Evolutionary conservation across 441 rosid species (phyloP).

Genomic region (Biscutella auriculata): DNA sequence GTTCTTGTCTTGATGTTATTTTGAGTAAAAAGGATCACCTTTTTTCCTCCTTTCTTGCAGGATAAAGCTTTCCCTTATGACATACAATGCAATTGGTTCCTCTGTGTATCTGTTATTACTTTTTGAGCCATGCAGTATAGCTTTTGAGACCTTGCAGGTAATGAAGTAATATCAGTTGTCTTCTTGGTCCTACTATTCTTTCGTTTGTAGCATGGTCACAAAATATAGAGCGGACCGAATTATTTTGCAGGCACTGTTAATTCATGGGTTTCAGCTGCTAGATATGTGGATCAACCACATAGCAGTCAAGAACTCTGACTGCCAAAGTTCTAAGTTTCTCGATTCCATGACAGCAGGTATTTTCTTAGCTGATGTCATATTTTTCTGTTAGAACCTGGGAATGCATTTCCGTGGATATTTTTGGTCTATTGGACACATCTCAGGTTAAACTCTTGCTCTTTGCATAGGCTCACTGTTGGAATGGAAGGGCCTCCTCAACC

Average conservation of each 20-base stretch:
- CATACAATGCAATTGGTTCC: constrained; percentile 48
- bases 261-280: constrained; percentile 93
- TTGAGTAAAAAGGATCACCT: neutral
- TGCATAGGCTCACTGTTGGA: constrained; percentile 75
- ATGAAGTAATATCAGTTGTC: neutral
- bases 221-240: neutral
- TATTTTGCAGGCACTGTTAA: constrained; percentile 62
- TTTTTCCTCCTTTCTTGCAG: constrained; percentile 34
- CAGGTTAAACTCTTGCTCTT: neutral
- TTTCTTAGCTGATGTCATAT: constrained; percentile 2
- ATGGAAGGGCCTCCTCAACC: constrained; percentile 87
- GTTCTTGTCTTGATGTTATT: neutral
- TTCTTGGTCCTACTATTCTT: neutral
- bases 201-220: neutral
- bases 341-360: constrained; percentile 72
- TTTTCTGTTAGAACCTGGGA: neutral
- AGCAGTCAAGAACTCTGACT: constrained; percentile 42
- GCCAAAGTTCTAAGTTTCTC: constrained; percentile 57
- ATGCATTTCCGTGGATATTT: neutral
- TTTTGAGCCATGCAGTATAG: constrained; percentile 91
- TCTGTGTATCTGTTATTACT: constrained; percentile 71
- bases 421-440: constrained; percentile 6
- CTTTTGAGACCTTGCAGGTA: constrained; percentile 98
- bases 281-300: constrained; percentile 86
- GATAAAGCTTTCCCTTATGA: constrained; percentile 60